Conservation (phyloP, 2,329 filamentous ascomycete genomes). For the Botrytis fragariae region DNA sequence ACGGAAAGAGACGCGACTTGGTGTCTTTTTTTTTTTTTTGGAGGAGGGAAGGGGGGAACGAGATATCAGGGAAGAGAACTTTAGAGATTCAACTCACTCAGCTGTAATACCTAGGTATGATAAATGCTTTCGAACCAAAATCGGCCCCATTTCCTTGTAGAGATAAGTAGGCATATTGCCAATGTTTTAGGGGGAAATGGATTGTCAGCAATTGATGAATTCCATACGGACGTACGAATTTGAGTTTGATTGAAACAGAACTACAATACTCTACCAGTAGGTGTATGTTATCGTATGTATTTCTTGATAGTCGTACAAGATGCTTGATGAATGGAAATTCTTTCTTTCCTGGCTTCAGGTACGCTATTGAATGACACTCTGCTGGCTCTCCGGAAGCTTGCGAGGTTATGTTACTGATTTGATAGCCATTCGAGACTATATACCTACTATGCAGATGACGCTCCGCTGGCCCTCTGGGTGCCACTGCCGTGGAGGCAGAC, state of each 20-base stretch:
- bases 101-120: background rate
- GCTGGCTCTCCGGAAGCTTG: background rate
- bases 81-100: background rate
- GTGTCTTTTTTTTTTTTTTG: background rate
- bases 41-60: too few species aligned
- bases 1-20: background rate
- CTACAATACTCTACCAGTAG: background rate
- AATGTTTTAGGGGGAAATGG: constrained; percentile 2
- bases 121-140: background rate
- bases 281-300: background rate
- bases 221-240: background rate
- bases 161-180: background rate
- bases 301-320: background rate
- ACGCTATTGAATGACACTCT: background rate
- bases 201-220: background rate
- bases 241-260: background rate
- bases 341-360: background rate
- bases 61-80: background rate
- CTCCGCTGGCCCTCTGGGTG: background rate
- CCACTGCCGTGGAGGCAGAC: background rate
- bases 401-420: too few species aligned
- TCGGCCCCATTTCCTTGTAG: background rate
- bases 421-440: too few species aligned
- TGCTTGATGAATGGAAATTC: background rate
- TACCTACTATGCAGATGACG: background rate